Evolutionary conservation across 306 rosid species (phyloP).

Genomic region (Arachis hypogaea): DNA sequence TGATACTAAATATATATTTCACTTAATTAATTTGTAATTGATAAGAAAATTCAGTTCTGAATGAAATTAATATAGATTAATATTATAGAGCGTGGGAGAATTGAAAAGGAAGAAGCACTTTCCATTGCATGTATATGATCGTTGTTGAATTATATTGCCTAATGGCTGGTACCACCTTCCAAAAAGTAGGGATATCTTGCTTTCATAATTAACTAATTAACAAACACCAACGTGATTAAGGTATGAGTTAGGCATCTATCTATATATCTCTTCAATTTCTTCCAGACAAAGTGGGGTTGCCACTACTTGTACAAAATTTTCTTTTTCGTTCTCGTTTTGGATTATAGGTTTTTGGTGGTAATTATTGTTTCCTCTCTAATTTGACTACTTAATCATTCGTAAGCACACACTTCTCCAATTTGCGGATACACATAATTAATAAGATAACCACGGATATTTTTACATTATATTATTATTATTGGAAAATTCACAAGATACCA

Average conservation of each 20-base stretch:
- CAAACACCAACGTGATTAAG: constrained; percentile 9
- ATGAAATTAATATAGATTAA: no score
- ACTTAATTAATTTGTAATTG: no score
- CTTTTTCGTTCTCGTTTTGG: no score
- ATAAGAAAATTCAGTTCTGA: no score
- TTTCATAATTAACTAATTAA: constrained; percentile 24
- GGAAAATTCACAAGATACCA: not conserved
- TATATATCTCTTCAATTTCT: not conserved
- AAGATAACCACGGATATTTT: no score
- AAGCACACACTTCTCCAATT: constrained; percentile 2
- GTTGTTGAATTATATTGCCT: not conserved
- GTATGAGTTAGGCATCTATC: constrained; percentile 24
- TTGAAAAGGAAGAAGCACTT: not conserved
- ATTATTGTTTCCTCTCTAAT: constrained; percentile 4
- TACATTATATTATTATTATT: not conserved
- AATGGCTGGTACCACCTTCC: constrained; percentile 25
- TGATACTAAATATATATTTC: no score
- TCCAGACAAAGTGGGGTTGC: constrained; percentile 31
- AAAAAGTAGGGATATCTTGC: constrained; percentile 28
- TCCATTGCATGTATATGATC: not conserved
- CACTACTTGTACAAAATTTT: not conserved
- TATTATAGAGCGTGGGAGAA: not conserved
- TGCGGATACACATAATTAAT: no score
- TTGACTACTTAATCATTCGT: constrained; percentile 26
- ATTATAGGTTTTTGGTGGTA: not conserved